Evolutionary conservation across 495 filamentous ascomycete genomes (phyloP).

Genomic region (Trichoderma reesei): DNA sequence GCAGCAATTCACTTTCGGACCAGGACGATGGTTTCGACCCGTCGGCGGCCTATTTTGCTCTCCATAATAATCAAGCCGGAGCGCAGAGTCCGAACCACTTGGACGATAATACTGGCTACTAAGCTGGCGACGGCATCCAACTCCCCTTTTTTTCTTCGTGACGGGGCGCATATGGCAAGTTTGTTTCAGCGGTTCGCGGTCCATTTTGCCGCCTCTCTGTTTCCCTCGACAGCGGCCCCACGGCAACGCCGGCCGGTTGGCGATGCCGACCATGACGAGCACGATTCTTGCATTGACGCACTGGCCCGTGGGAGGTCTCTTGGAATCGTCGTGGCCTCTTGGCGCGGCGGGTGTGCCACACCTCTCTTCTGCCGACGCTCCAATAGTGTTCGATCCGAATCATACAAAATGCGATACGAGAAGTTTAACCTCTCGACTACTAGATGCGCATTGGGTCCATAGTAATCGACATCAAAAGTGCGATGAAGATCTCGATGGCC

Average conservation of each 20-base stretch:
- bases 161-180: too few species aligned
- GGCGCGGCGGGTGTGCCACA: background rate
- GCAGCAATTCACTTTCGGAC: too few species aligned
- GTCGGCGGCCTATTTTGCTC: background rate
- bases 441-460: background rate
- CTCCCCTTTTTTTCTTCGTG: background rate
- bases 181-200: background rate
- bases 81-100: background rate
- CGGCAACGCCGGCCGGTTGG: background rate
- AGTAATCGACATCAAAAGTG: background rate
- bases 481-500: background rate
- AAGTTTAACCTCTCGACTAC: background rate
- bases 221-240: background rate
- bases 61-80: background rate
- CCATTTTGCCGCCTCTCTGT: background rate
- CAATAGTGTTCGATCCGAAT: background rate
- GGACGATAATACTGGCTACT: background rate
- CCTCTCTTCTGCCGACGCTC: background rate
- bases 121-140: too few species aligned
- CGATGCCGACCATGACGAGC: constrained; percentile 1
- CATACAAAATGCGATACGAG: background rate
- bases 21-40: background rate
- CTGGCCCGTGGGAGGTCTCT: background rate
- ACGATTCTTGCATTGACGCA: background rate
- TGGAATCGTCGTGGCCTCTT: background rate